A percentile compares a stretch with the other conserved stretches of the same genome.
These are phyloP conservation scores for Hypoxylon sp. DNA, from an alignment of 2,329 filamentous ascomycete genomes.

Conservation along the genomic window DNA sequence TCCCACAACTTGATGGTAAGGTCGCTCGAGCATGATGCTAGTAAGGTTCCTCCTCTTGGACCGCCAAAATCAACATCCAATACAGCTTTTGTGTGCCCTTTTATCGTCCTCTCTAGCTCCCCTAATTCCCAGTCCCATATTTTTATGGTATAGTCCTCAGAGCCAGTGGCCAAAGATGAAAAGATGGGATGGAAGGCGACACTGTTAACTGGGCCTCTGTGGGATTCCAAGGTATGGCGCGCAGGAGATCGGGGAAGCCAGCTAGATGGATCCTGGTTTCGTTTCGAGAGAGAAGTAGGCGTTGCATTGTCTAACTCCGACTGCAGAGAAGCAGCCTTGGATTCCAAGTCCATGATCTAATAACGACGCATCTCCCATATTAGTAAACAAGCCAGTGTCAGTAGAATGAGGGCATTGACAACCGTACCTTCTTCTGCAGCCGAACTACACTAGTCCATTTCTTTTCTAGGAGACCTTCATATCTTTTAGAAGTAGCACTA, in stretches of 20 bases:
- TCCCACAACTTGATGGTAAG: slow-evolving; percentile 97
- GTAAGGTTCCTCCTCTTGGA: slow-evolving; percentile 81
- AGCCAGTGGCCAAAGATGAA: slow-evolving; percentile 89
- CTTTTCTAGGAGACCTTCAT: slow-evolving; percentile 94
- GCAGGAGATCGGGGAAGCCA: slow-evolving; percentile 91
- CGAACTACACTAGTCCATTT: slow-evolving; percentile 98
- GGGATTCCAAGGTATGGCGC: slow-evolving; percentile 85
- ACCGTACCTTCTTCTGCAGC: slow-evolving; percentile 89
- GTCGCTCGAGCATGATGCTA: slow-evolving; percentile 89
- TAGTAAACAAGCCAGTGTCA: slow-evolving; percentile 24
- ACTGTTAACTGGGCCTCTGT: slow-evolving; percentile 84
- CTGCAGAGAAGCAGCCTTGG: slow-evolving; percentile 79
- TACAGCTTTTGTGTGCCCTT: slow-evolving; percentile 91
- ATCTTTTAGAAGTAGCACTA: slow-evolving; percentile 88
- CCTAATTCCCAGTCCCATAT: slow-evolving; percentile 98
- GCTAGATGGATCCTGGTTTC: slow-evolving; percentile 84
- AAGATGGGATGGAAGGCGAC: slow-evolving; percentile 95
- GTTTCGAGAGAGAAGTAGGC: slow-evolving; percentile 79
- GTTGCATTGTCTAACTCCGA: slow-evolving; percentile 88
- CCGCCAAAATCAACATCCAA: slow-evolving; percentile 93
- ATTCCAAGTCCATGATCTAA: slow-evolving; percentile 94
- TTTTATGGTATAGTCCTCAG: slow-evolving; percentile 94
- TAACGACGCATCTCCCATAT: slow-evolving; percentile 32
- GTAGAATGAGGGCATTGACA: slow-evolving; percentile 14
- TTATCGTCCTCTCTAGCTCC: slow-evolving; percentile 89